Evolutionary conservation across 78 protist species (phyloP).

Genomic region (Dictyostelium firmibasis): DNA sequence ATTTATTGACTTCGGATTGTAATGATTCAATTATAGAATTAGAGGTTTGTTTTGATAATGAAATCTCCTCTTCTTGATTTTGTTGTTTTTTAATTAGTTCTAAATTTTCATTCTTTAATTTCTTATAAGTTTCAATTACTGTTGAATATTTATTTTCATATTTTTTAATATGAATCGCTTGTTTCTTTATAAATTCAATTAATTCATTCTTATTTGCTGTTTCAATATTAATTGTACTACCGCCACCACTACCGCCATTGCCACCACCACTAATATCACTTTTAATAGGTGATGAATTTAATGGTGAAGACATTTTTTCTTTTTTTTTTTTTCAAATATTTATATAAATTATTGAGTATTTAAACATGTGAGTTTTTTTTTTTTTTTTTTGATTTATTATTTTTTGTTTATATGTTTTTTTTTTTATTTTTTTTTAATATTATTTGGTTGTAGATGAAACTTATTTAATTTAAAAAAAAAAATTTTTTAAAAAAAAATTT

Average conservation of each 20-base stretch:
- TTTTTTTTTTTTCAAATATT: neutral
- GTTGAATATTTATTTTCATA: conserved; percentile 17
- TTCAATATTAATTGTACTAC: conserved; percentile 32
- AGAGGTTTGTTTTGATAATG: conserved; percentile 17
- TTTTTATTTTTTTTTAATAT: no score
- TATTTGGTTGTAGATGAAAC: no score
- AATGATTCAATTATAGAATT: conserved; percentile 17
- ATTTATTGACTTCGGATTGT: neutral
- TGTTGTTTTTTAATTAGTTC: neutral
- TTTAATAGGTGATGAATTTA: neutral
- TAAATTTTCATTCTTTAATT: conserved; percentile 29
- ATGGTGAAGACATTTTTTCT: neutral
- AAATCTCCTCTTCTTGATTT: conserved; percentile 17
- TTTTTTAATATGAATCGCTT: conserved; percentile 51
- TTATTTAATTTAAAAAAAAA: no score
- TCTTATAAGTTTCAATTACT: conserved; percentile 54
- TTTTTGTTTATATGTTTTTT: neutral
- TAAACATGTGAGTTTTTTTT: no score
- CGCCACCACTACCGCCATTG: no score
- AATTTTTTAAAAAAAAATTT: no score
- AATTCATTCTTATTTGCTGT: conserved; percentile 55
- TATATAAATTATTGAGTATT: neutral
- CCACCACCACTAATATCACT: neutral
- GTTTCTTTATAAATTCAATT: conserved; percentile 66
- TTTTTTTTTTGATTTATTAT: no score